A percentile compares a stretch with the other conserved stretches of the same genome.
These are phyloP conservation scores for Trichoderma sp. DNA, from an alignment of 2,329 filamentous ascomycete species.

Conservation along the genomic window DNA sequence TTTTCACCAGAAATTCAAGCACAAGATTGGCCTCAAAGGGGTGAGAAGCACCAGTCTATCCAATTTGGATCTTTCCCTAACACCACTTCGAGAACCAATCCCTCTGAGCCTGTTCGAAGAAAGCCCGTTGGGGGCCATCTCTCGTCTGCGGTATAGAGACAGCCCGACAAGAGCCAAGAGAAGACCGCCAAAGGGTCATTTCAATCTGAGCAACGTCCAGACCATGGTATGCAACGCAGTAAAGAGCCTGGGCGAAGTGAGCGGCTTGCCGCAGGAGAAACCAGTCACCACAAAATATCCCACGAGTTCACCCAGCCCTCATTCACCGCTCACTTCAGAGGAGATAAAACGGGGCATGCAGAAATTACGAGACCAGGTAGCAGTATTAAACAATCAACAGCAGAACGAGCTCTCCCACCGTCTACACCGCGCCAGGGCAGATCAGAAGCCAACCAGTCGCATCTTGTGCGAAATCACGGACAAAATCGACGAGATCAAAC, in stretches of 20 bases:
- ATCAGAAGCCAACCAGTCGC: constrained; percentile 30
- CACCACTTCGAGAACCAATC: not conserved
- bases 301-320: not conserved
- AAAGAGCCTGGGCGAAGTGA: not conserved
- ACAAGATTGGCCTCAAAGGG: not conserved
- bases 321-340: not conserved
- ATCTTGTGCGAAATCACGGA: constrained; percentile 30
- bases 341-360: constrained; percentile 28
- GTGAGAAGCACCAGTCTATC: not conserved
- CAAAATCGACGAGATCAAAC: constrained; percentile 30
- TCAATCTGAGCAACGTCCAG: not conserved
- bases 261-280: not conserved
- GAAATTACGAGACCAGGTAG: constrained; percentile 17
- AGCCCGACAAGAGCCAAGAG: not conserved
- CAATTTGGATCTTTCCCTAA: not conserved
- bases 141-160: not conserved
- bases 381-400: constrained; percentile 21
- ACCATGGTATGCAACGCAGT: not conserved
- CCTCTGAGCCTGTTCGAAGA: not conserved
- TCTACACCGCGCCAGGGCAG: constrained; percentile 1
- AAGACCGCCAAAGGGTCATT: not conserved
- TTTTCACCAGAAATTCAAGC: not conserved
- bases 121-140: not conserved
- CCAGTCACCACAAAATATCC: not conserved
- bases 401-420: not conserved